Conservation (phyloP, 1,284 basidiomycete species). For the Fistulina hepatica region DNA sequence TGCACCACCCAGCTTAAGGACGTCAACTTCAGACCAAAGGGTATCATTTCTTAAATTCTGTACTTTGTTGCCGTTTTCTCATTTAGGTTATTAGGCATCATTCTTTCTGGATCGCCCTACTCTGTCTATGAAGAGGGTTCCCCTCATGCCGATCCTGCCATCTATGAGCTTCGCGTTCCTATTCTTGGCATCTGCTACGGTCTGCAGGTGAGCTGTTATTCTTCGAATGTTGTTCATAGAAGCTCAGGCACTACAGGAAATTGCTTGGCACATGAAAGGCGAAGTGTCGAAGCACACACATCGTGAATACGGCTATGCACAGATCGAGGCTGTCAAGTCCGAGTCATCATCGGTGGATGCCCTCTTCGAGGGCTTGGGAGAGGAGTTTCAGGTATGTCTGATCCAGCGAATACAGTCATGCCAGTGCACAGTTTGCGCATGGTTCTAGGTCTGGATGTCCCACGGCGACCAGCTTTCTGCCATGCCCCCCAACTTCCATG, state of each 20-base stretch:
- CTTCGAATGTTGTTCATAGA: neutral
- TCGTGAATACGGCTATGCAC: constrained; percentile 92
- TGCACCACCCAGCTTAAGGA: constrained; percentile 92
- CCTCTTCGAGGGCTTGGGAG: constrained; percentile 78
- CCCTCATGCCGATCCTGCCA: constrained; percentile 90
- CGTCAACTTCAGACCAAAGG: constrained; percentile 91
- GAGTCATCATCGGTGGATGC: constrained; percentile 51
- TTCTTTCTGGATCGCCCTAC: constrained; percentile 96
- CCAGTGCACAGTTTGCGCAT: constrained; percentile 5
- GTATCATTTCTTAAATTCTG: constrained; percentile 28
- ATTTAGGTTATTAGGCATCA: constrained; percentile 58
- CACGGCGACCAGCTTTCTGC: constrained; percentile 91
- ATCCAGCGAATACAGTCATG: constrained; percentile 3
- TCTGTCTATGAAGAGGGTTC: constrained; percentile 93
- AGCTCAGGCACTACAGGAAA: constrained; percentile 51
- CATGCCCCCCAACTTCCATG: constrained; percentile 76
- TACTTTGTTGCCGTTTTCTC: constrained; percentile 11
- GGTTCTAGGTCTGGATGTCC: constrained; percentile 95
- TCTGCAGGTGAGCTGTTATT: constrained; percentile 60
- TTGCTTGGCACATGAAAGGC: constrained; percentile 84
- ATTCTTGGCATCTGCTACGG: constrained; percentile 98
- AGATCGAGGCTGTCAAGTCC: constrained; percentile 66
- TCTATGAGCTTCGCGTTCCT: constrained; percentile 87
- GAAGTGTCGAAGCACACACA: constrained; percentile 84
- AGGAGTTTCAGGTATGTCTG: constrained; percentile 64